These are phyloP conservation scores for Tinospora cordifolia DNA, from an alignment of 164 flowering plant genomes.

Conservation along the genomic window DNA sequence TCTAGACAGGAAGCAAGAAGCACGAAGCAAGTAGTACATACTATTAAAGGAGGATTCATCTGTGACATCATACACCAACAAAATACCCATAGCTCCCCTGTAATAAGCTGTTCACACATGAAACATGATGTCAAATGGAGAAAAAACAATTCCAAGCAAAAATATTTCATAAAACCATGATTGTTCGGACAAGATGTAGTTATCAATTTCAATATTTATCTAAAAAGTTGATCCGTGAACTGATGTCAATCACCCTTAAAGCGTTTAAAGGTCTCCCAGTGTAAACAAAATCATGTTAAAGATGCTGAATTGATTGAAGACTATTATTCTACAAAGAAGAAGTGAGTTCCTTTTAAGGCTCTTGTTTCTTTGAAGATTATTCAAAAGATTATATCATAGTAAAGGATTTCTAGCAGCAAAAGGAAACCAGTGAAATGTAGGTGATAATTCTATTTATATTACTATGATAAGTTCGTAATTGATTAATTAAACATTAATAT, in stretches of 20 bases:
- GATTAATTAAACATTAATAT: no score
- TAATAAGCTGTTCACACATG: constrained; percentile 32
- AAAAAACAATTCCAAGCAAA: neutral
- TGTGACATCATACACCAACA: constrained; percentile 55
- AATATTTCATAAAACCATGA: neutral
- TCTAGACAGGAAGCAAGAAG: neutral
- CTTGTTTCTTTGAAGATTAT: neutral
- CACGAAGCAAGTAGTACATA: constrained; percentile 20
- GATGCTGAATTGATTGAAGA: neutral
- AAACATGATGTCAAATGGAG: constrained; percentile 7
- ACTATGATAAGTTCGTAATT: no score
- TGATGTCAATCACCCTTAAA: neutral
- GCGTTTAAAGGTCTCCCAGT: neutral
- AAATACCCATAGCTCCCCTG: constrained; percentile 61
- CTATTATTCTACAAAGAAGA: neutral
- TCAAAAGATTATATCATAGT: neutral
- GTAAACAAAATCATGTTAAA: neutral
- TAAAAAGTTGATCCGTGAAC: neutral
- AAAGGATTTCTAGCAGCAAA: no score
- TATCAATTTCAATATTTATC: neutral
- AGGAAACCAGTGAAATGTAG: no score
- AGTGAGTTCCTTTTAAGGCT: neutral
- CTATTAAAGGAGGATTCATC: constrained; percentile 53
- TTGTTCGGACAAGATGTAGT: neutral
- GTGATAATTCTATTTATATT: no score